These are phyloP conservation scores for Apiospora saccharicola DNA, from an alignment of 2,329 filamentous ascomycete species.

Conservation along the genomic window DNA sequence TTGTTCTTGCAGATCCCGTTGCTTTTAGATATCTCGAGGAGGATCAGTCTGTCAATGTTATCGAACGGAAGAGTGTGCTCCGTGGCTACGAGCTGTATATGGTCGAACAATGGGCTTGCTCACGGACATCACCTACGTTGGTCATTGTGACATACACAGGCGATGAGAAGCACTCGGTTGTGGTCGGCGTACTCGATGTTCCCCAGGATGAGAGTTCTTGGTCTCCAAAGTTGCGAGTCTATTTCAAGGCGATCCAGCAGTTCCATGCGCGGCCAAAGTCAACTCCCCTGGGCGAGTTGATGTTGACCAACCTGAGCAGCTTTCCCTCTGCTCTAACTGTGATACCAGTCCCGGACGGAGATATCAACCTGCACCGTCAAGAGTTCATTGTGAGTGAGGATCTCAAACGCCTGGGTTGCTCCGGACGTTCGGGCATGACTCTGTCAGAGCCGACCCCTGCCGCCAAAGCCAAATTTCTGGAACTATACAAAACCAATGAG, in stretches of 20 bases:
- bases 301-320: constrained; percentile 92
- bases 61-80: constrained; percentile 75
- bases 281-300: constrained; percentile 81
- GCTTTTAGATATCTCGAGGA: constrained; percentile 81
- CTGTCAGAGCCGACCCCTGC: constrained; percentile 79
- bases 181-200: constrained; percentile 81
- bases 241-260: constrained; percentile 85
- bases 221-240: constrained; percentile 80
- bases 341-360: constrained; percentile 88
- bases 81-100: constrained; percentile 91
- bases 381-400: constrained; percentile 95
- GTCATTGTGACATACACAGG: constrained; percentile 94
- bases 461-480: constrained; percentile 89
- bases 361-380: constrained; percentile 79
- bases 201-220: constrained; percentile 81
- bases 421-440: constrained; percentile 85
- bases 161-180: constrained; percentile 78
- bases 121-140: constrained; percentile 86
- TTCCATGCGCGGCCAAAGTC: constrained; percentile 86
- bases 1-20: constrained; percentile 67
- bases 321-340: constrained; percentile 93
- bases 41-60: constrained; percentile 76
- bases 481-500: constrained; percentile 88
- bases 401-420: constrained; percentile 89
- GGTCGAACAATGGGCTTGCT: constrained; percentile 98